These are phyloP conservation scores for Apostasia shenzhenica DNA, from an alignment of 106 monocot species.

Conservation along the genomic window DNA sequence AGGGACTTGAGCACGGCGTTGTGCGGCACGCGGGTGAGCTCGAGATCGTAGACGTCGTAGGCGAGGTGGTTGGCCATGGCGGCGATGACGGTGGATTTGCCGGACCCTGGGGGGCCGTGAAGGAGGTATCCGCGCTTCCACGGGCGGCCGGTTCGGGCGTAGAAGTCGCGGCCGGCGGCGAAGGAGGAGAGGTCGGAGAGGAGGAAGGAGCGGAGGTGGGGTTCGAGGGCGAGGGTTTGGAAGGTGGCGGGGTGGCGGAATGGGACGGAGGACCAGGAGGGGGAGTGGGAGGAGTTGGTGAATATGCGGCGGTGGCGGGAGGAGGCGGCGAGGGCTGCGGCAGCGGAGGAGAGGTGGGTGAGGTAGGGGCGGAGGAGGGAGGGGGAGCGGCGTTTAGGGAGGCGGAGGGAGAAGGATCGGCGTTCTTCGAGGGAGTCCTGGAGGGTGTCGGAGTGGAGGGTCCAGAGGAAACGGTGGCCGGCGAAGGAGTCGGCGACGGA, in stretches of 20 bases:
- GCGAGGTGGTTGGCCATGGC: slow-evolving; percentile 79
- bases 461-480: slow-evolving; percentile 67
- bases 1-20: slow-evolving; percentile 64
- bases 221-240: slow-evolving; percentile 73
- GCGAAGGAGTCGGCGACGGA: slow-evolving; percentile 50
- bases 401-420: slow-evolving; percentile 77
- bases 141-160: slow-evolving; percentile 54
- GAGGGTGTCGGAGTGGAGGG: slow-evolving; percentile 78
- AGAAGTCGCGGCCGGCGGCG: slow-evolving; percentile 48
- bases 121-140: slow-evolving; percentile 93
- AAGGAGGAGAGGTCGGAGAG: slow-evolving; percentile 57
- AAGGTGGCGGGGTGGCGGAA: slow-evolving; percentile 85
- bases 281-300: slow-evolving; percentile 37
- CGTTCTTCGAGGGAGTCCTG: slow-evolving; percentile 89
- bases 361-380: slow-evolving; percentile 51
- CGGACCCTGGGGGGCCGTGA: slow-evolving; percentile 74
- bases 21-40: slow-evolving; percentile 39
- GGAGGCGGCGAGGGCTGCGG: slow-evolving; percentile 32
- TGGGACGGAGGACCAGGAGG: slow-evolving; percentile 65
- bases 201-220: slow-evolving; percentile 34
- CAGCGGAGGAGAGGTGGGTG: slow-evolving; percentile 36
- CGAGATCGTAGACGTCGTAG: slow-evolving; percentile 67
- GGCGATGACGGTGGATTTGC: slow-evolving; percentile 82
- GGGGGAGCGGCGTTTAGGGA: slow-evolving; percentile 56
- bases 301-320: slow-evolving; percentile 63